Conservation (phyloP, 495 filamentous ascomycete species). For the Penicillium cosmopolitanum region DNA sequence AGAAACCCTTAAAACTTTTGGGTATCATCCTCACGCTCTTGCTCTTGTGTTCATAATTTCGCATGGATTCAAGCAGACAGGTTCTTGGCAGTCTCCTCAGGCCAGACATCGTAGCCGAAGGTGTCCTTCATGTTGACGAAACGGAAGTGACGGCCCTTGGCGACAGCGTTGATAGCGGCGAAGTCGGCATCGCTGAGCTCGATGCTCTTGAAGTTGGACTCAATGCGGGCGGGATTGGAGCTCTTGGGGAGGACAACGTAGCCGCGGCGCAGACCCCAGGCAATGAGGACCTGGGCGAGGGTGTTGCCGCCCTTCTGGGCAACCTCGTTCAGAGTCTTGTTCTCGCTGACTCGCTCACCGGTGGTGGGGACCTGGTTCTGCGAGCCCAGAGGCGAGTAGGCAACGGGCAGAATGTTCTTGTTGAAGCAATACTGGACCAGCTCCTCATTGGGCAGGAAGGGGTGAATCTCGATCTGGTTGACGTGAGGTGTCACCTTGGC, state of each 20-base stretch:
- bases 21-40: slow-evolving; percentile 21
- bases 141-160: slow-evolving; percentile 62
- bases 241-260: slow-evolving; percentile 75
- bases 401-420: slow-evolving; percentile 71
- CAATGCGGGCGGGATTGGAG: slow-evolving; percentile 64
- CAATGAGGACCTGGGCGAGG: slow-evolving; percentile 67
- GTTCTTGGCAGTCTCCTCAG: slow-evolving; percentile 48
- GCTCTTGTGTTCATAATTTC: slow-evolving; percentile 7
- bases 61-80: slow-evolving; percentile 36
- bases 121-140: slow-evolving; percentile 85
- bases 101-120: slow-evolving; percentile 58
- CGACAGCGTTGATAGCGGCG: slow-evolving; percentile 61
- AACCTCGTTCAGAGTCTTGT: slow-evolving; percentile 62
- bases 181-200: slow-evolving; percentile 58
- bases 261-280: slow-evolving; percentile 72
- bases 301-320: slow-evolving; percentile 66
- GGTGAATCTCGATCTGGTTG: slow-evolving; percentile 93
- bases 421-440: slow-evolving; percentile 71
- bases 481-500: slow-evolving; percentile 69
- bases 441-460: slow-evolving; percentile 80
- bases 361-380: slow-evolving; percentile 65
- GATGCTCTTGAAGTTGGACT: slow-evolving; percentile 68
- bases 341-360: slow-evolving; percentile 62
- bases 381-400: slow-evolving; percentile 76
- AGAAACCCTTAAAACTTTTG: slow-evolving; percentile 9